These are phyloP conservation scores for Umbilicaria muhlenbergii DNA, from an alignment of 495 filamentous ascomycete species.

Conservation along the genomic window DNA sequence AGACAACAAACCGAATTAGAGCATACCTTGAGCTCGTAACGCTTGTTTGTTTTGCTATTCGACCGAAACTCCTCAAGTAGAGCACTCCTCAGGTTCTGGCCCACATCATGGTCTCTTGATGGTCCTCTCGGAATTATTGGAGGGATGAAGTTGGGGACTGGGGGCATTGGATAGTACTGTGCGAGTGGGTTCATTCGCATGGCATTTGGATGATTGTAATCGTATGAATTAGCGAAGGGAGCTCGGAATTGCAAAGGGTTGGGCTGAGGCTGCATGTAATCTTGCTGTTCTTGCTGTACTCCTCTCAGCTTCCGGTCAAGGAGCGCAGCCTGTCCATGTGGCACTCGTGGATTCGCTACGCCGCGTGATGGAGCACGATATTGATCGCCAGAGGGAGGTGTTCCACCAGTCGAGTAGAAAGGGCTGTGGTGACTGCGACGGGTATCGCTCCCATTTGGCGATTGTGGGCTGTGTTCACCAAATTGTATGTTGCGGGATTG, in stretches of 20 bases:
- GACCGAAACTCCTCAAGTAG: constrained; percentile 68
- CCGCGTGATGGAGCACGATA: constrained; percentile 26
- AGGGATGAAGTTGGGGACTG: constrained; percentile 13
- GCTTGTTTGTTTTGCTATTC: constrained; percentile 60
- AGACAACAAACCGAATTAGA: neutral
- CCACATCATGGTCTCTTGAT: constrained; percentile 48
- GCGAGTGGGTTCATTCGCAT: constrained; percentile 24
- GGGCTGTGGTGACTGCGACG: constrained; percentile 39
- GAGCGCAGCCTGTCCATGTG: constrained; percentile 24
- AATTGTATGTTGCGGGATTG: constrained; percentile 9
- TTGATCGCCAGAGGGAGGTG: constrained; percentile 28
- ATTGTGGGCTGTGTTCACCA: constrained; percentile 25
- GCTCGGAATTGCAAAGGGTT: constrained; percentile 25
- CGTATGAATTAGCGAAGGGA: constrained; percentile 25
- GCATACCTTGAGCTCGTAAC: constrained; percentile 67
- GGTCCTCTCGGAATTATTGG: constrained; percentile 31
- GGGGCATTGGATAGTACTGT: constrained; percentile 14
- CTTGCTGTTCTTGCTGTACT: constrained; percentile 34
- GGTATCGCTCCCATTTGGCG: constrained; percentile 38
- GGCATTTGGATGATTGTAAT: constrained; percentile 22
- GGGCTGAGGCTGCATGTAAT: constrained; percentile 16
- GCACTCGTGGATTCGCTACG: constrained; percentile 17
- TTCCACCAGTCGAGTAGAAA: constrained; percentile 35
- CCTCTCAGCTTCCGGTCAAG: constrained; percentile 34
- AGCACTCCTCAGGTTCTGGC: constrained; percentile 49